phyloP scores from a whole-genome alignment of 768 basidiomycete species.

The Rhizopogon rudus region DNA sequence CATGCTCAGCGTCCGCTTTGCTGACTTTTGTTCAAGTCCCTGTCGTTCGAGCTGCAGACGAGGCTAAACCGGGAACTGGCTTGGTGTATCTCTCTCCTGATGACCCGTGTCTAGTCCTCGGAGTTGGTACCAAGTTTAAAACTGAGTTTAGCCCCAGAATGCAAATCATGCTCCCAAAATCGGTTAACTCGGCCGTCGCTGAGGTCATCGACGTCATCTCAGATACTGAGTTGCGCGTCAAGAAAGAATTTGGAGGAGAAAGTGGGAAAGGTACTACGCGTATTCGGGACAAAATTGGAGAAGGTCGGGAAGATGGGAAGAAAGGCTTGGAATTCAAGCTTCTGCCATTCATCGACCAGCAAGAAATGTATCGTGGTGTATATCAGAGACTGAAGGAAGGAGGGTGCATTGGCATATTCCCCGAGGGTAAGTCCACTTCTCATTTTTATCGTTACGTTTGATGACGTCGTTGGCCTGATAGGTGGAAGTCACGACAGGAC shows the following conservation, averaged over 20 bases:
- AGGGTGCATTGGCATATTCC: conserved; percentile 94
- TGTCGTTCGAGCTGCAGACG: conserved; percentile 87
- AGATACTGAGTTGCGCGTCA: conserved; percentile 78
- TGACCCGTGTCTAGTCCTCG: conserved; percentile 79
- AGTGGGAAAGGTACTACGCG: conserved; percentile 66
- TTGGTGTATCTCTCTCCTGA: conserved; percentile 61
- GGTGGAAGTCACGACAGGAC: conserved; percentile 98
- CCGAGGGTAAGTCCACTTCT: conserved; percentile 67
- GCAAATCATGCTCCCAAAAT: conserved; percentile 86
- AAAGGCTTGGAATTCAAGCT: conserved; percentile 75
- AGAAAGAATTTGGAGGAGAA: conserved; percentile 84
- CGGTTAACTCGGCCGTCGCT: conserved; percentile 67
- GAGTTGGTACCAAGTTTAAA: conserved; percentile 75
- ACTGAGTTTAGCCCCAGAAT: conserved; percentile 69
- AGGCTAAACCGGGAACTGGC: conserved; percentile 72
- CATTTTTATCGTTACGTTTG: not conserved
- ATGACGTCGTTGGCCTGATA: conserved; percentile 23
- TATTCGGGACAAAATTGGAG: conserved; percentile 62
- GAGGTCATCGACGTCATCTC: conserved; percentile 88
- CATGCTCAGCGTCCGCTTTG: not conserved
- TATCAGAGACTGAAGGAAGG: conserved; percentile 83
- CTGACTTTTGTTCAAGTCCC: conserved; percentile 56
- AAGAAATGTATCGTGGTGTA: conserved; percentile 91
- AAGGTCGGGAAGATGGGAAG: conserved; percentile 49
- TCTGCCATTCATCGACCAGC: conserved; percentile 88